Evolutionary conservation across 345 rosid genomes (phyloP).

Genomic region (Raphanus sativus): DNA sequence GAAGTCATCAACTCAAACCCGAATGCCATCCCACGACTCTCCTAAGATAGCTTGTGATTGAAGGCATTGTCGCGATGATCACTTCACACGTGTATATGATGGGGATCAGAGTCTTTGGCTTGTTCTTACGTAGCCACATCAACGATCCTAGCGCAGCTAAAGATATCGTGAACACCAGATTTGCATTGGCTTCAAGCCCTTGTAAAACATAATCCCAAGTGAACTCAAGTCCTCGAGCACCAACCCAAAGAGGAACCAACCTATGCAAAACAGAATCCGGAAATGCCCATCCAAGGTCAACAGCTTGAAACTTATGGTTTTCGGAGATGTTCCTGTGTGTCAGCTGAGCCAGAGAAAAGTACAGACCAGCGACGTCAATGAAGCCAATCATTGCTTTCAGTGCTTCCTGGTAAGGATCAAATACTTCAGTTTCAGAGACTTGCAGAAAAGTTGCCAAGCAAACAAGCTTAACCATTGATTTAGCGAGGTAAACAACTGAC

Average conservation of each 20-base stretch:
- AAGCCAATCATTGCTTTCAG: slow-evolving; percentile 92
- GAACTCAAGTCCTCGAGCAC: slow-evolving; percentile 93
- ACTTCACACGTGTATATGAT: slow-evolving; percentile 82
- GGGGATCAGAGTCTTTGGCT: slow-evolving; percentile 85
- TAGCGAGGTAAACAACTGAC: slow-evolving; percentile 88
- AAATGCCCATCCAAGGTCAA: slow-evolving; percentile 98
- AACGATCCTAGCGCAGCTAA: slow-evolving; percentile 93
- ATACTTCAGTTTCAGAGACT: slow-evolving; percentile 82
- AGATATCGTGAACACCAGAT: slow-evolving; percentile 88
- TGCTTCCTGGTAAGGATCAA: slow-evolving; percentile 94
- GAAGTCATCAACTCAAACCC: slow-evolving; percentile 88
- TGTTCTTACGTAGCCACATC: slow-evolving; percentile 98
- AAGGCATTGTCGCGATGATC: slow-evolving; percentile 94
- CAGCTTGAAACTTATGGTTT: slow-evolving; percentile 95
- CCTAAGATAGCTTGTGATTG: slow-evolving; percentile 84
- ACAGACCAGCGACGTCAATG: slow-evolving; percentile 94
- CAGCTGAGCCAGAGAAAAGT: slow-evolving; percentile 85
- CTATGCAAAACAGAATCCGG: slow-evolving; percentile 94
- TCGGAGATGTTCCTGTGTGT: slow-evolving; percentile 96
- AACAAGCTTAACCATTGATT: slow-evolving; percentile 92
- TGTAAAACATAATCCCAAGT: slow-evolving; percentile 93
- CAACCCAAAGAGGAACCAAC: slow-evolving; percentile 96
- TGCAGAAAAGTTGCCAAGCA: slow-evolving; percentile 92
- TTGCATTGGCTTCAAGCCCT: slow-evolving; percentile 97
- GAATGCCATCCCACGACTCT: slow-evolving; percentile 91